These are phyloP conservation scores for Laetiporus sulphureus DNA, from an alignment of 1,284 basidiomycete species.

Conservation along the genomic window DNA sequence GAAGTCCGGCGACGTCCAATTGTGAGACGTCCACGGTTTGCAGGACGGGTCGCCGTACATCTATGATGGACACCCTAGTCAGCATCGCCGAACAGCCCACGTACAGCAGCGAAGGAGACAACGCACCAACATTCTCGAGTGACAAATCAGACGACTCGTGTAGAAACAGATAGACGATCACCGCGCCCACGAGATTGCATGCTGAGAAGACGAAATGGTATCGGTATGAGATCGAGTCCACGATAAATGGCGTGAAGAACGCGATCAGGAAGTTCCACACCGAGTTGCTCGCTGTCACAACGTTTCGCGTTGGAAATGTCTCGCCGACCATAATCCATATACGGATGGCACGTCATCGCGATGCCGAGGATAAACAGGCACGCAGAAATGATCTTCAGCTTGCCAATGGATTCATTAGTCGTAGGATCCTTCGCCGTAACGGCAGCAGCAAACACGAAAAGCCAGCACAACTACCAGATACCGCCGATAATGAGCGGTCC, in stretches of 20 bases:
- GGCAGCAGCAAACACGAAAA: constrained; percentile 73
- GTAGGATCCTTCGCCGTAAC: constrained; percentile 60
- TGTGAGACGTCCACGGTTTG: constrained; percentile 60
- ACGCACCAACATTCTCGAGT: constrained; percentile 63
- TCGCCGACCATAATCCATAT: constrained; percentile 76
- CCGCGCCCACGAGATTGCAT: constrained; percentile 53
- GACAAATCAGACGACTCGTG: constrained; percentile 70
- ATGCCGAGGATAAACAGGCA: constrained; percentile 77
- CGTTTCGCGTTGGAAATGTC: constrained; percentile 68
- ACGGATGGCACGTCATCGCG: constrained; percentile 71
- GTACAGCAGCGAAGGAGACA: constrained; percentile 18
- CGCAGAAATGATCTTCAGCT: constrained; percentile 71
- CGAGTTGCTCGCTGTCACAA: constrained; percentile 68
- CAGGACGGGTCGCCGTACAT: constrained; percentile 71
- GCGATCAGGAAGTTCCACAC: constrained; percentile 71
- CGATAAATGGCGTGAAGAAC: constrained; percentile 72
- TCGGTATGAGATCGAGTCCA: constrained; percentile 45
- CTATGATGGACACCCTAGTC: constrained; percentile 23
- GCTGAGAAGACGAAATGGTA: constrained; percentile 73
- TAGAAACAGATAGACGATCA: constrained; percentile 71
- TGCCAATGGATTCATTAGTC: constrained; percentile 42
- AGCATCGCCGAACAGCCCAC: constrained; percentile 3
- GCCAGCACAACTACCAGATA: constrained; percentile 69
- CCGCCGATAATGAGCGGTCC: constrained; percentile 62
- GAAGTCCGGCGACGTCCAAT: constrained; percentile 52